These are phyloP conservation scores for Magnusiomyces fungicola DNA, from an alignment of 1,139 yeast species.

Conservation along the genomic window DNA sequence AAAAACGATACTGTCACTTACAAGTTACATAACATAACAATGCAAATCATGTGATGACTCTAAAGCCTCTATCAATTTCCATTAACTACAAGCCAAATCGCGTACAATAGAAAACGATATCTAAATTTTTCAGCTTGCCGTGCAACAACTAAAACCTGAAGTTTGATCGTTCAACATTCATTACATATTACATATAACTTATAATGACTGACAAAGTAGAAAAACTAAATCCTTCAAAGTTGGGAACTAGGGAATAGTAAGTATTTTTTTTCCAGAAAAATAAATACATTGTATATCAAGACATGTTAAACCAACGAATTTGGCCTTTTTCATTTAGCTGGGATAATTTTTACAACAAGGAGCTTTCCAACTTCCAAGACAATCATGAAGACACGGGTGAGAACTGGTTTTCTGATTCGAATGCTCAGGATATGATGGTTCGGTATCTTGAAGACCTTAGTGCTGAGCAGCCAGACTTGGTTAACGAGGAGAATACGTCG, in stretches of 20 bases:
- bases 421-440: conserved; percentile 78
- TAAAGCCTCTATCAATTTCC: too few relatives aligned
- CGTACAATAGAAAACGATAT: too few relatives aligned
- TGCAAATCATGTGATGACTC: too few relatives aligned
- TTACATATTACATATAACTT: too few relatives aligned
- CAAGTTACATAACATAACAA: too few relatives aligned
- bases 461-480: conserved; percentile 24
- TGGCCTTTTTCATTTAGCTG: conserved; percentile 39
- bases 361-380: conserved; percentile 58
- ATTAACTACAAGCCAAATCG: too few relatives aligned
- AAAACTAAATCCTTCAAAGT: conserved; percentile 52
- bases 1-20: too few relatives aligned
- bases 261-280: conserved; percentile 27
- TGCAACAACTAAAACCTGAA: too few relatives aligned
- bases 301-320: too few relatives aligned
- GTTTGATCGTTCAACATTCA: too few relatives aligned
- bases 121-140: too few relatives aligned
- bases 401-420: conserved; percentile 91
- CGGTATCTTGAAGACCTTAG: conserved; percentile 48
- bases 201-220: conserved; percentile 11
- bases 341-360: conserved; percentile 78
- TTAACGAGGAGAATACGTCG: conserved; percentile 25
- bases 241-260: conserved; percentile 72
- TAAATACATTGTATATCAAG: conserved; percentile 15
- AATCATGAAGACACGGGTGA: conserved; percentile 87